Evolutionary conservation across 2,329 filamentous ascomycete genomes (phyloP).

Genomic region (Nemania sp.): DNA sequence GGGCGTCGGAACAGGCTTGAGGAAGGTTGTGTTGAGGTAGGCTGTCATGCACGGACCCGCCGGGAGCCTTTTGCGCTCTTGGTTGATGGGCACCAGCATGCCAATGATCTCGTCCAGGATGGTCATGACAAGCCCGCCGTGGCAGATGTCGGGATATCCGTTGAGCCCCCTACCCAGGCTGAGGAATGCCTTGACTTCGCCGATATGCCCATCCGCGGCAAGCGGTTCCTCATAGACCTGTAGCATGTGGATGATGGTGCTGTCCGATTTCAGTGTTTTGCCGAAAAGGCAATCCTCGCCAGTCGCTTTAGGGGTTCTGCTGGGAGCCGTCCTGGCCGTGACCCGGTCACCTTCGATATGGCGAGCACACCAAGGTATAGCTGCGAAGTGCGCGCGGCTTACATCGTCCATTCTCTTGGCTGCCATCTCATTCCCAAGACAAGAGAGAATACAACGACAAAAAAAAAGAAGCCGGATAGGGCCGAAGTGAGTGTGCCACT

Average conservation of each 20-base stretch:
- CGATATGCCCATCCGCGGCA: slow-evolving; percentile 29
- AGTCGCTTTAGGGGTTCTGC: slow-evolving; percentile 42
- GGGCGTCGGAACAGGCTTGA: slow-evolving; percentile 55
- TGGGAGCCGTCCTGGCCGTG: slow-evolving; percentile 9
- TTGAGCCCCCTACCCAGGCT: slow-evolving; percentile 55
- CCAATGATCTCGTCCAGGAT: slow-evolving; percentile 64
- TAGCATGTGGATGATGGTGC: slow-evolving; percentile 52
- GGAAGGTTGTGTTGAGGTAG: slow-evolving; percentile 59
- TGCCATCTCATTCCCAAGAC: too few relatives aligned
- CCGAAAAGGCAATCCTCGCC: slow-evolving; percentile 58
- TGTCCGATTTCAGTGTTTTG: slow-evolving; percentile 53
- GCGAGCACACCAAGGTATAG: slow-evolving; percentile 53
- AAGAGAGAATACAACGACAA: too few relatives aligned
- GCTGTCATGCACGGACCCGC: slow-evolving; percentile 48
- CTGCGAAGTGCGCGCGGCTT: slow-evolving; percentile 32
- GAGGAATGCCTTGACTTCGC: slow-evolving; percentile 41
- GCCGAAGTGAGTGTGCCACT: too few relatives aligned
- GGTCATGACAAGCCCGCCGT: slow-evolving; percentile 61
- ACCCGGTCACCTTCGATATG: slow-evolving; percentile 46
- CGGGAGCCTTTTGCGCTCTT: slow-evolving; percentile 23
- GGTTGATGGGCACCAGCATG: slow-evolving; percentile 50
- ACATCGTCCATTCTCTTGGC: slow-evolving; percentile 4
- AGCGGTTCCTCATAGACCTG: slow-evolving; percentile 46
- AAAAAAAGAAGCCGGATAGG: too few relatives aligned
- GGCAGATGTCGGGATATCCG: slow-evolving; percentile 55